phyloP scores from a whole-genome alignment of 441 rosid species.

The Populus hybrid region DNA sequence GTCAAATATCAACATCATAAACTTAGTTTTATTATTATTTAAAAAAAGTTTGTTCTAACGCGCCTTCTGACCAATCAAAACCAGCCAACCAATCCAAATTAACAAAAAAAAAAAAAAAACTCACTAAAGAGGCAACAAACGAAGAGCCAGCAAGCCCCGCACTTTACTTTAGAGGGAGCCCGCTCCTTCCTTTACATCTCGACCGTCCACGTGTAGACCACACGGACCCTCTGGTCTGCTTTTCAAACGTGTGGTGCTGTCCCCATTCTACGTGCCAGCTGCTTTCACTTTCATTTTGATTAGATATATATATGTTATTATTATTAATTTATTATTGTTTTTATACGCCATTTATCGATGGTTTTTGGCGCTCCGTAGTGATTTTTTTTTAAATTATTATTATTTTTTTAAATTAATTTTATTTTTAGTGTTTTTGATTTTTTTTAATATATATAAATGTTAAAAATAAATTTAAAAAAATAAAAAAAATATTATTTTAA shows the following conservation, averaged over 20 bases:
- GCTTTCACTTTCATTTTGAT: not conserved
- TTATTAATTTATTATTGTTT: not conserved
- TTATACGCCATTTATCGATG: too few relatives aligned
- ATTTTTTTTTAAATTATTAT: too few relatives aligned
- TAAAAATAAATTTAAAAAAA: too few relatives aligned
- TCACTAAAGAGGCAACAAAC: not conserved
- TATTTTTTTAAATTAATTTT: too few relatives aligned
- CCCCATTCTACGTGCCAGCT: slow-evolving; percentile 13
- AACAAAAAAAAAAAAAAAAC: not conserved
- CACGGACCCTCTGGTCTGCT: not conserved
- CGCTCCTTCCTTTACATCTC: not conserved
- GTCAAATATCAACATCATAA: not conserved
- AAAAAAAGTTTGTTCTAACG: not conserved
- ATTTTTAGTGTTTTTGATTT: too few relatives aligned
- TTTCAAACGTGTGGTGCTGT: slow-evolving; percentile 10
- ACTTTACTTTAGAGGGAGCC: not conserved
- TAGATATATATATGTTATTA: not conserved
- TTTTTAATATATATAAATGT: too few relatives aligned
- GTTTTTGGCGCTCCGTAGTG: too few relatives aligned
- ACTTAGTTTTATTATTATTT: not conserved
- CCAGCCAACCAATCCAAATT: not conserved
- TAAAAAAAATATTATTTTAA: too few relatives aligned
- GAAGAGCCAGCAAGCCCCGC: not conserved
- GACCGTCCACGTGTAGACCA: slow-evolving; percentile 9
- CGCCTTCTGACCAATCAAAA: slow-evolving; percentile 7